These are phyloP conservation scores for Nakazawaea pomicola DNA, from an alignment of 805 yeast genomes.

Conservation along the genomic window DNA sequence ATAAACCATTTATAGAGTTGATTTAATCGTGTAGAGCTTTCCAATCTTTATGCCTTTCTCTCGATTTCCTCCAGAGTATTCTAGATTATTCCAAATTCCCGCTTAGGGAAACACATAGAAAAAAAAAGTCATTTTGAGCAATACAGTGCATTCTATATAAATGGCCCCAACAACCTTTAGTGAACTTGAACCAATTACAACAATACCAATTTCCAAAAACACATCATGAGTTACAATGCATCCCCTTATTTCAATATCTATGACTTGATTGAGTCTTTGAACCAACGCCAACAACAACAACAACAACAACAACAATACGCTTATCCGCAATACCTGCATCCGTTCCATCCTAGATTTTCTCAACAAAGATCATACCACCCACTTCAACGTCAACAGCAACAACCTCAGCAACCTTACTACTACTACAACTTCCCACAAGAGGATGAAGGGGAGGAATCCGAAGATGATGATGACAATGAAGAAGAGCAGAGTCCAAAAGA, in stretches of 20 bases:
- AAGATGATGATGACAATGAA: slow-evolving; percentile 4
- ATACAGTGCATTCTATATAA: no score
- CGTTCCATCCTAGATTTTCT: slow-evolving; percentile 4
- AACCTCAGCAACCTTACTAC: slow-evolving; percentile 5
- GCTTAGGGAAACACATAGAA: neutral
- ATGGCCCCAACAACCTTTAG: no score
- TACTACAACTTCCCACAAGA: slow-evolving; percentile 1
- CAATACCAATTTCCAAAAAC: neutral
- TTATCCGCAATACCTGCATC: slow-evolving; percentile 1
- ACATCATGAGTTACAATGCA: slow-evolving; percentile 6
- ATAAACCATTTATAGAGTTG: no score
- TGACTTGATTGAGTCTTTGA: slow-evolving; percentile 7
- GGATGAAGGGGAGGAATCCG: slow-evolving; percentile 3
- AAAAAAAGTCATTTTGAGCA: neutral
- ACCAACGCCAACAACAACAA: slow-evolving; percentile 6
- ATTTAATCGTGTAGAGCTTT: no score
- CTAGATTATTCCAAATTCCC: no score
- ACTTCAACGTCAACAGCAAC: no score
- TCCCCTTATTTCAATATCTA: slow-evolving; percentile 4
- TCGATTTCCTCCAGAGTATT: no score
- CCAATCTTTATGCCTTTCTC: no score
- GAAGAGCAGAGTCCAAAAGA: neutral
- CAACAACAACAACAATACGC: slow-evolving; percentile 1
- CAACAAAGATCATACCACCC: neutral
- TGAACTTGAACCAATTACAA: no score